A percentile compares a stretch with the other conserved stretches of the same genome.
Conservation (phyloP, 2,329 filamentous ascomycete genomes). For the Zymoseptoria brevis region DNA sequence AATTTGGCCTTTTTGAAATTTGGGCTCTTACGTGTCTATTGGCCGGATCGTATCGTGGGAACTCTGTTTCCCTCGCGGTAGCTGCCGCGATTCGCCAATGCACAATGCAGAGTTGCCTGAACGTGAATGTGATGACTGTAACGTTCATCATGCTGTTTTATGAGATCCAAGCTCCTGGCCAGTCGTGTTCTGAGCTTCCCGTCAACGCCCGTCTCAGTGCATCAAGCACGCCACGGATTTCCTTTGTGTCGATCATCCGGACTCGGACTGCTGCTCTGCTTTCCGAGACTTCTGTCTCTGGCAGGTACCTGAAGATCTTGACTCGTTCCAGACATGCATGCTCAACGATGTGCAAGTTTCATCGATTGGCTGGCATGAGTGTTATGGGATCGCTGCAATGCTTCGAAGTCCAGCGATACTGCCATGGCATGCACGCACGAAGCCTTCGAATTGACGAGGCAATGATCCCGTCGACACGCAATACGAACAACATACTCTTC, state of each 20-base stretch:
- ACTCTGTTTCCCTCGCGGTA: background rate
- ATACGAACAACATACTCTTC: background rate
- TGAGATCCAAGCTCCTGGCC: background rate
- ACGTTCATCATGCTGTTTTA: background rate
- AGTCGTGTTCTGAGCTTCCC: background rate
- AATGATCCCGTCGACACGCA: background rate
- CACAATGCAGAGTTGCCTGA: background rate
- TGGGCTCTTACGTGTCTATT: background rate
- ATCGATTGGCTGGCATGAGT: background rate
- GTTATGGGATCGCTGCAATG: background rate
- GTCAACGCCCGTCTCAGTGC: too few species aligned
- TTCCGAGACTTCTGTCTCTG: background rate
- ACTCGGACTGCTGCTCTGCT: background rate
- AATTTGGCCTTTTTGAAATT: background rate
- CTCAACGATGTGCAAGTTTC: background rate
- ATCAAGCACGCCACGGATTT: too few species aligned
- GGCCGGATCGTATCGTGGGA: background rate
- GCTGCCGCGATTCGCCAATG: background rate
- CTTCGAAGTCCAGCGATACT: background rate
- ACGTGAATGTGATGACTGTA: background rate
- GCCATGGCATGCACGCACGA: background rate
- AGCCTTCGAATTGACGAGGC: background rate
- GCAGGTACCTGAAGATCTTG: background rate
- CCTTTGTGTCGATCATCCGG: background rate
- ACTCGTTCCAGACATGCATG: background rate